Percentiles rank a stretch among this genome's conserved stretches.
Evolutionary conservation across 2,329 filamentous ascomycete species (phyloP).

Genomic region (Phyllosticta ampelicida): DNA sequence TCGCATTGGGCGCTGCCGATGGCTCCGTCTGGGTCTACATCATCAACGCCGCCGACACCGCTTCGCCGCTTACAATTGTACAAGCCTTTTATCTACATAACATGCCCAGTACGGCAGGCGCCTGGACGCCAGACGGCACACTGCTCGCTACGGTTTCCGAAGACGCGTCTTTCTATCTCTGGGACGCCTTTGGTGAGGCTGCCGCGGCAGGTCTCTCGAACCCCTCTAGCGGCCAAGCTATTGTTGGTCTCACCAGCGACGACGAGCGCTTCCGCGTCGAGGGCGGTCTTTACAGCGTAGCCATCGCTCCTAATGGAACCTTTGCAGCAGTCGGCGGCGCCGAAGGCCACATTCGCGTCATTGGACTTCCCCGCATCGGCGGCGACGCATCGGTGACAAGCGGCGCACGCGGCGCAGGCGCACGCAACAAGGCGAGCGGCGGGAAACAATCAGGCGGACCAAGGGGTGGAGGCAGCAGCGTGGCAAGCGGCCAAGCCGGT

Average conservation of each 20-base stretch:
- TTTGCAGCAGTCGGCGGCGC: conserved; percentile 83
- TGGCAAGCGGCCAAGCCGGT: conserved; percentile 43
- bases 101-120: conserved; percentile 72
- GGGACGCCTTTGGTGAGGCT: conserved; percentile 78
- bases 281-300: conserved; percentile 81
- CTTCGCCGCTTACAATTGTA: conserved; percentile 62
- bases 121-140: conserved; percentile 81
- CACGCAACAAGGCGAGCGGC: conserved; percentile 39
- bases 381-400: conserved; percentile 21
- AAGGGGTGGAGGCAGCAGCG: conserved; percentile 20
- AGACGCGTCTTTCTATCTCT: conserved; percentile 80
- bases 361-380: conserved; percentile 64
- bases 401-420: conserved; percentile 33
- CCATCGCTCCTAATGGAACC: conserved; percentile 66
- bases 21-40: conserved; percentile 94
- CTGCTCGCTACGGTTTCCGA: conserved; percentile 82
- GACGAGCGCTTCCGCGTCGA: conserved; percentile 91
- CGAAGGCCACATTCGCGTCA: conserved; percentile 72
- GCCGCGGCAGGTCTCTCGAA: conserved; percentile 51
- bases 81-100: conserved; percentile 92
- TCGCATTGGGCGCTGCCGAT: conserved; percentile 81
- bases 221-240: conserved; percentile 47
- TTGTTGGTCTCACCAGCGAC: conserved; percentile 63
- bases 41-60: conserved; percentile 56
- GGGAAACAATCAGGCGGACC: conserved; percentile 33